Percentiles rank a stretch among this genome's conserved stretches.
phyloP scores from a whole-genome alignment of 257 asterid species.

The Pogostemon cablin region DNA sequence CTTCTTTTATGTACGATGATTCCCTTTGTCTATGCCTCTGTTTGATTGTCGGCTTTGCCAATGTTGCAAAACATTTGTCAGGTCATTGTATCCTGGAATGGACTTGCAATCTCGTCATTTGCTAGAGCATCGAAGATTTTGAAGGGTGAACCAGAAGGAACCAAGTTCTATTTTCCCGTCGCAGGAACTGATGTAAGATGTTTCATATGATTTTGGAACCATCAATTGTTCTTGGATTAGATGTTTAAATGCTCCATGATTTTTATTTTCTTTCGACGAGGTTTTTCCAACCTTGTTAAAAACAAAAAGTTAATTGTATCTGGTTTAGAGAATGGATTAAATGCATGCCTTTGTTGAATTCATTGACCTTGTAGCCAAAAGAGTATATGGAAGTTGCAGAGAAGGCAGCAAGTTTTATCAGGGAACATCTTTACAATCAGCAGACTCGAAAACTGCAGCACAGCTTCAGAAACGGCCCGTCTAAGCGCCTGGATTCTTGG shows the following conservation, averaged over 20 bases:
- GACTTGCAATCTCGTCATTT: constrained; percentile 84
- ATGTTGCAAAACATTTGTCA: constrained; percentile 33
- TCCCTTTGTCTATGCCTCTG: background rate
- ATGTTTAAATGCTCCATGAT: no score
- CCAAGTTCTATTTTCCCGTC: constrained; percentile 68
- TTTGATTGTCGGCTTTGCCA: background rate
- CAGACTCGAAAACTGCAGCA: constrained; percentile 68
- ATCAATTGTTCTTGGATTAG: no score
- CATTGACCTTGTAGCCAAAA: constrained; percentile 50
- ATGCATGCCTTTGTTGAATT: no score
- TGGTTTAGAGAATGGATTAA: no score
- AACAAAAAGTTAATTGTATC: no score
- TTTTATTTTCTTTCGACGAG: no score
- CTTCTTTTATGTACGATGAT: background rate
- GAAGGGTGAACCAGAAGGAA: constrained; percentile 68
- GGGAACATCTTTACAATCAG: constrained; percentile 67
- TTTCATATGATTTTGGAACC: no score
- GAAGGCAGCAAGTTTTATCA: constrained; percentile 77
- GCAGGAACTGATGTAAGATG: constrained; percentile 66
- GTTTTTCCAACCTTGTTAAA: no score
- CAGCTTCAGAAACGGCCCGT: constrained; percentile 86
- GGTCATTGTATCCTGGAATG: constrained; percentile 99
- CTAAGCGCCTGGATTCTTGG: constrained; percentile 94
- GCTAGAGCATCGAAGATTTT: constrained; percentile 90
- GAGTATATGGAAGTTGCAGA: constrained; percentile 89